phyloP scores from a whole-genome alignment of 169 alveolate species.

The Plasmodium knowlesi region DNA sequence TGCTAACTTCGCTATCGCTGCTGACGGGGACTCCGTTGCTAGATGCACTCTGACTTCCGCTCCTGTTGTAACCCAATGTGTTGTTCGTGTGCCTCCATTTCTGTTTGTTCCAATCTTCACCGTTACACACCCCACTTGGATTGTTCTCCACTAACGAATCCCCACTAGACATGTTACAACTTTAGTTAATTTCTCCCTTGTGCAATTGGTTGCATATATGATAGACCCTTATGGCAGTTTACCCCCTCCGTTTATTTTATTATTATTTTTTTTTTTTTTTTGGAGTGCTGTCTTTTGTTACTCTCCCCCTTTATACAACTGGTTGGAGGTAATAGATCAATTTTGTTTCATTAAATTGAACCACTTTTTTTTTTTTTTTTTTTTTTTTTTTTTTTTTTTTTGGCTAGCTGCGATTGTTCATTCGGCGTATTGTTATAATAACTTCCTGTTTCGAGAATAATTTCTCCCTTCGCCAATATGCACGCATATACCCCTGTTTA shows the following conservation, averaged over 20 bases:
- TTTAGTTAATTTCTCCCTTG: neutral
- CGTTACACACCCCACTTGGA: neutral
- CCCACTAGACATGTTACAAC: slow-evolving; percentile 5
- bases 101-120: neutral
- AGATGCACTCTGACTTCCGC: neutral
- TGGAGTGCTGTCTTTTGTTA: neutral
- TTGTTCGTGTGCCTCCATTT: neutral
- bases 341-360: neutral
- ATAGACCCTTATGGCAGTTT: neutral
- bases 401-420: neutral
- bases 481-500: neutral
- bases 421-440: neutral
- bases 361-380: neutral
- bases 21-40: neutral
- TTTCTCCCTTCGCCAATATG: neutral
- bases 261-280: neutral
- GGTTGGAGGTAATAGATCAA: neutral
- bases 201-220: neutral
- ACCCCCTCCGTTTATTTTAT: neutral
- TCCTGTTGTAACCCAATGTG: neutral
- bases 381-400: neutral
- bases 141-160: neutral
- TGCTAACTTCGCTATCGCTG: neutral
- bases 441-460: neutral
- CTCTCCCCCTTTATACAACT: neutral